Evolutionary conservation across 2,329 filamentous ascomycete genomes (phyloP).

Genomic region (Botrytis pseudocinerea): DNA sequence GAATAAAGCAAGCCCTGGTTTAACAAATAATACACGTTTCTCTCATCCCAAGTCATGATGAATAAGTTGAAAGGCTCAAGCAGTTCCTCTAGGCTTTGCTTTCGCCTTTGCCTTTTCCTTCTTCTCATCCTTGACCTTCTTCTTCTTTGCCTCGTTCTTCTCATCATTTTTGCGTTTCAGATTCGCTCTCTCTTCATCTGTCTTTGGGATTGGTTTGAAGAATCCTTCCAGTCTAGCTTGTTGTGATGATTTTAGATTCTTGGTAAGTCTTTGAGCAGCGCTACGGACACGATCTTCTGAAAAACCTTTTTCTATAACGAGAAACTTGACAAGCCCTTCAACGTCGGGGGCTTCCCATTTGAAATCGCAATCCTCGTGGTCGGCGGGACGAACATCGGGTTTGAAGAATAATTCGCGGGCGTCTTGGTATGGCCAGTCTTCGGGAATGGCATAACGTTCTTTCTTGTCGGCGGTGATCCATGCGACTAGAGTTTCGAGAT

Average conservation of each 20-base stretch:
- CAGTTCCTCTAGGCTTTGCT: constrained; percentile 67
- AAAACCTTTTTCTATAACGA: constrained; percentile 95
- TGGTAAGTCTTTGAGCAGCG: constrained; percentile 75
- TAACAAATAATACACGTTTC: neutral
- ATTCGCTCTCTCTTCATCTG: constrained; percentile 77
- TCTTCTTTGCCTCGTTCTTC: constrained; percentile 89
- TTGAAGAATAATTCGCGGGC: constrained; percentile 89
- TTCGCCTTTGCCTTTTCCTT: constrained; percentile 94
- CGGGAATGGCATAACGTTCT: constrained; percentile 80
- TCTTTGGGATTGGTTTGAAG: constrained; percentile 91
- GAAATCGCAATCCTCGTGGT: constrained; percentile 88
- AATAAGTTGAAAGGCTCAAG: constrained; percentile 23
- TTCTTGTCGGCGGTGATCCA: constrained; percentile 74
- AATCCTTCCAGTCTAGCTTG: constrained; percentile 93
- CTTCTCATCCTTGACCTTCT: constrained; percentile 90
- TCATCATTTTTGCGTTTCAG: constrained; percentile 93
- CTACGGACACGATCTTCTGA: constrained; percentile 88
- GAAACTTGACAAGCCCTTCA: constrained; percentile 83
- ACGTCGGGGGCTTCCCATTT: constrained; percentile 96
- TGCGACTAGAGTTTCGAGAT: constrained; percentile 83
- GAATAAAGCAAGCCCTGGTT: neutral
- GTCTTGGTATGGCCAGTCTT: constrained; percentile 96
- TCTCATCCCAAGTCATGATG: too few species aligned
- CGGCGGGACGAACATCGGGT: constrained; percentile 81
- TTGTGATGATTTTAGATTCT: constrained; percentile 88